Evolutionary conservation across 441 rosid genomes (phyloP).

Genomic region (Gossypium davidsonii): DNA sequence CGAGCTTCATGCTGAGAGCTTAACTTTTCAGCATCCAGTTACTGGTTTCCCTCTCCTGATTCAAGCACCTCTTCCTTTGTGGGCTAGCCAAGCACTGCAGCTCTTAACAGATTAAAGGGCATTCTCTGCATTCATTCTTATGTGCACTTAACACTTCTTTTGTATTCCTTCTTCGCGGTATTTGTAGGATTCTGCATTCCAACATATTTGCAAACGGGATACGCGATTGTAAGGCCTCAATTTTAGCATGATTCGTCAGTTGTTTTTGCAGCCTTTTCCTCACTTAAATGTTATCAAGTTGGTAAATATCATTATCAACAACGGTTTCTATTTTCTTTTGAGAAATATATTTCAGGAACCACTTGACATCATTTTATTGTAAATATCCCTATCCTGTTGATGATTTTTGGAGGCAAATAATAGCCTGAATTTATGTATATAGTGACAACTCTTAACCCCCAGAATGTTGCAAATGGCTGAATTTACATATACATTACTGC

Average conservation of each 20-base stretch:
- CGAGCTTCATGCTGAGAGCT: conserved; percentile 79
- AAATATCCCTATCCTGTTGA: neutral
- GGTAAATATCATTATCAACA: no score
- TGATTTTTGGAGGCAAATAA: neutral
- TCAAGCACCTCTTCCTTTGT: conserved; percentile 58
- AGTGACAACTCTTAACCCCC: neutral
- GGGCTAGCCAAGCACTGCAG: conserved; percentile 37
- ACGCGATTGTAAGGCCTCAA: neutral
- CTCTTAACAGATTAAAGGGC: conserved; percentile 14
- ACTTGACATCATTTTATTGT: neutral
- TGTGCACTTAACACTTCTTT: neutral
- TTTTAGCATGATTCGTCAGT: neutral
- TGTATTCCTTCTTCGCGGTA: neutral
- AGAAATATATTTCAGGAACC: neutral
- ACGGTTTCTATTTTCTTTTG: no score
- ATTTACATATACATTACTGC: neutral
- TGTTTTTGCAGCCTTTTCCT: neutral
- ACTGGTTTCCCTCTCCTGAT: conserved; percentile 36
- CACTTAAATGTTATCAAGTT: neutral
- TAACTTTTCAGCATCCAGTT: conserved; percentile 69
- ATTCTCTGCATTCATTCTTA: neutral
- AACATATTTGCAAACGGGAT: neutral
- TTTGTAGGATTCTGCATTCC: neutral
- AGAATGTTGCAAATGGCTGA: neutral
- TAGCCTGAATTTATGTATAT: neutral